Base-by-base conservation (phyloP, 345 rosid species). In the Anastatica hierochuntica region DNA sequence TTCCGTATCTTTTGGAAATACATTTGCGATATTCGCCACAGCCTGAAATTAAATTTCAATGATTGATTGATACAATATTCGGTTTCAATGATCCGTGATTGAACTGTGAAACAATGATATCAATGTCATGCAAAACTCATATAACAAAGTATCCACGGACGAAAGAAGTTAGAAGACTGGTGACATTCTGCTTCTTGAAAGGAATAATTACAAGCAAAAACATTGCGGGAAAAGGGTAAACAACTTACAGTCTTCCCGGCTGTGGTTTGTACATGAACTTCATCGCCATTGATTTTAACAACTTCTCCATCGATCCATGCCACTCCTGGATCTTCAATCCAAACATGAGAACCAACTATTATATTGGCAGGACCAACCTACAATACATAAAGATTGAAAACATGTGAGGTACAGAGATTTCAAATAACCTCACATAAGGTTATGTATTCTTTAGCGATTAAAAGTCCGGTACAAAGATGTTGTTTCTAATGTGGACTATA, bases 271-370 rank as follows among this genome's bases (percentile, higher is more conserved):
- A 84, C 89, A 70, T 80, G 94, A 69, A 85, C 76, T 62, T 88
- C 82, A 48, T 80, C 85, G 17, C 87, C 89, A 20, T 56, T 79
- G 57, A 88, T 81, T 54, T 79, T 84, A 44, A 66, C 49, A 69
- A 83, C 99, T 71, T 85, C 95, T 43, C 97, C 99, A 76, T 85
- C 90, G 70, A 81, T 66, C 98, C 98, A 92, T 56, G 99, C 96
- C 68, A 45, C 43, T 13, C 3, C 72, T 26, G 94, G 79, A 58
- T 88, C 89, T 74, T 88, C 97, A 57, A 79, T 86, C 99, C 99
- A 92, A 27, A 83, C 97, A 73, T 88, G 95, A 76, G 97, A 88
- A 58, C 97, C 99, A 34, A 83, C 84, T 37, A 88, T 85, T 44
- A 92, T 88, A 69, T 92, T 92, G 69, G 77, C 95, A 2, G 81